Evolutionary conservation across 345 rosid species (phyloP), one percentile per base, ranked within the genome.

Genomic region (Draba incana): DNA sequence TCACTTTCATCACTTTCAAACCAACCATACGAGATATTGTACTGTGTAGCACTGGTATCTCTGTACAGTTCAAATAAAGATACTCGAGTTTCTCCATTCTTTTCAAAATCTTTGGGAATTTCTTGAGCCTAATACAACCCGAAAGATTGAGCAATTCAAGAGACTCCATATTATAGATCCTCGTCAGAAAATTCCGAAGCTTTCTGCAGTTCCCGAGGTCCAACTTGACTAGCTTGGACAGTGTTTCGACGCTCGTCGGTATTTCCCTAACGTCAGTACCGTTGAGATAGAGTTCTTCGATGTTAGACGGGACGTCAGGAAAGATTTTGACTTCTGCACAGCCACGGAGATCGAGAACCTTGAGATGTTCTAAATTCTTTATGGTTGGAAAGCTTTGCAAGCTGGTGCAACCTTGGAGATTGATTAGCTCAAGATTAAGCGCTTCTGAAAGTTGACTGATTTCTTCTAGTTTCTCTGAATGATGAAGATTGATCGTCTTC

Each of bases 111-210:
- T 69, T 57, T 1, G 57, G 73, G 41, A 69, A 57, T 28, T 38
- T 59, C 66, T 59, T 58, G 1, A 59, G 66, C n/a, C 5, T 4
- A 15, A 0, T 11, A 44, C 74, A 69, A 1, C 74, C 74, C 12
- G 74, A 59, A 42, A 69, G 67, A 50, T 50, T 69, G 35, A 69
- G 74, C 4, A 6, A 0, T 60, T 69, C 53, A 28, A 60, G 74
- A 15, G 74, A 38, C 15, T 69, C 51, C 66, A 69, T 58, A 13
- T 49, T 37, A 50, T 39, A 27, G 51, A 69, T 58, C 59, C 15
- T 49, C 20, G 27, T 10, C 4, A 27, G 23, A 49, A 69, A 47
- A 9, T 37, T 38, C 24, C 11, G 7, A 15, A 69, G 74, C 23
- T 25, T 10, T 49, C 25, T 48, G 65, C 73, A 57, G 48, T 58